Evolutionary conservation across 805 yeast species (phyloP).

Genomic region (Saturnispora hagleri): DNA sequence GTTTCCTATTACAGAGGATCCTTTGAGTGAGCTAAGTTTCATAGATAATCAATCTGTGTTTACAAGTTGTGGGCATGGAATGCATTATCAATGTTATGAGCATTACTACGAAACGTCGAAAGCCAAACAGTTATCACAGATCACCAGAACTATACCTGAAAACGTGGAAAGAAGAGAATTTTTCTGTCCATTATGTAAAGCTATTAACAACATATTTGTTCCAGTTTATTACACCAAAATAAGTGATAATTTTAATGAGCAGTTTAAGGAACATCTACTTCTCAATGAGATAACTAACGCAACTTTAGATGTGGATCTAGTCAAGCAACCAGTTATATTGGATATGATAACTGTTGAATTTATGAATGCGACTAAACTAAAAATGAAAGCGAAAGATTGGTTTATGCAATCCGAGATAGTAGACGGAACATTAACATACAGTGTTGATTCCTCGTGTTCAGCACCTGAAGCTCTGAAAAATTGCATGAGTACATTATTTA

Average conservation of each 20-base stretch:
- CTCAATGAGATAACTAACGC: constrained; percentile 2
- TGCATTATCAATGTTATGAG: constrained; percentile 73
- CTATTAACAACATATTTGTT: constrained; percentile 72
- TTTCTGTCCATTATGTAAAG: constrained; percentile 85
- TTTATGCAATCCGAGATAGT: constrained; percentile 17
- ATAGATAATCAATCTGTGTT: constrained; percentile 41
- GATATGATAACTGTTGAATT: constrained; percentile 17
- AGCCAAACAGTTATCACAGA: constrained; percentile 49
- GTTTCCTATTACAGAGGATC: constrained; percentile 34
- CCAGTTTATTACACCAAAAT: constrained; percentile 62
- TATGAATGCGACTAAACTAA: constrained; percentile 15
- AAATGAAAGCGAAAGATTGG: constrained; percentile 23
- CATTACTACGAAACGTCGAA: constrained; percentile 51
- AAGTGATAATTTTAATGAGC: constrained; percentile 16
- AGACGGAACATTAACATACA: constrained; percentile 8
- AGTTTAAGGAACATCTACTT: constrained; percentile 9
- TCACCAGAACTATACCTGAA: constrained; percentile 77
- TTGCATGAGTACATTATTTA: constrained; percentile 17
- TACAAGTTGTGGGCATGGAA: constrained; percentile 87
- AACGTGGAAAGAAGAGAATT: constrained; percentile 62
- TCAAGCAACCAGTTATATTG: constrained; percentile 9
- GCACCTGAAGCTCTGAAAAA: constrained; percentile 21
- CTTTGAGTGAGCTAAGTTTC: constrained; percentile 16
- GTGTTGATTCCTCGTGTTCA: constrained; percentile 13
- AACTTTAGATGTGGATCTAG: constrained; percentile 8